Base-by-base conservation (phyloP, 768 basidiomycete genomes). In the Podaxis sp. region DNA sequence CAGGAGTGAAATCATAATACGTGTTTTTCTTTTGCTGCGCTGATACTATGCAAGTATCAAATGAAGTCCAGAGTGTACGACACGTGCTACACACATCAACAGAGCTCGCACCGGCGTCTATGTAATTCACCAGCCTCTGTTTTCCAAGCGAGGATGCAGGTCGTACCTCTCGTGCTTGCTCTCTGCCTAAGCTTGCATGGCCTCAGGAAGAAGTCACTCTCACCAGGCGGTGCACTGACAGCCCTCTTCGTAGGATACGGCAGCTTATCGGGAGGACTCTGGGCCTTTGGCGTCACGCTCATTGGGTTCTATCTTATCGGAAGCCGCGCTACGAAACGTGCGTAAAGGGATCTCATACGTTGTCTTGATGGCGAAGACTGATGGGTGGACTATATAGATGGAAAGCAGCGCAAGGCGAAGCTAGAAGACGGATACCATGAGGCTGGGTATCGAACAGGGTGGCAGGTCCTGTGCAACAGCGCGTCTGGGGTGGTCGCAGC, bases 381-480 rank as follows among this genome's bases (percentile, higher is more conserved):
- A 37, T 28, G 32, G 9, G 46, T 50, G 32, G 23, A 38, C 16
- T 14, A 0, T 16, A 4, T 51, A 87, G 90, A 88, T 62, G 88
- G 93, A 59, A 94, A 88, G 73, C 76, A 82, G 54, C 77, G 79
- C 55, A 98, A 97, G 70, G 81, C 83, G 2, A 75, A 77, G 62
- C 78, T 95, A 38, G 93, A 95, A 70, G 90, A 90, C 44, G 91
- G 89, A 0, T 85, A 90, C 67, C 82, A 88, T 52, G 84, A 83
- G 55, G 76, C 70, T 11, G 95, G 93, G 0, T 86, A 93, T 69
- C 80, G 95, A 47, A 82, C 76, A 32, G 90, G 85, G 14, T 83
- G 84, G 76, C 95, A 96, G 73, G 94, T 94, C 21, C 72, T 95
- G 9, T 88, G 85, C 75, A 95, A 94, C 70, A 90, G 90, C 37